Percentiles rank a stretch among this genome's conserved stretches.
phyloP scores from a whole-genome alignment of 2,329 filamentous ascomycete species.

The Stagonosporopsis cucurbitacearum region DNA sequence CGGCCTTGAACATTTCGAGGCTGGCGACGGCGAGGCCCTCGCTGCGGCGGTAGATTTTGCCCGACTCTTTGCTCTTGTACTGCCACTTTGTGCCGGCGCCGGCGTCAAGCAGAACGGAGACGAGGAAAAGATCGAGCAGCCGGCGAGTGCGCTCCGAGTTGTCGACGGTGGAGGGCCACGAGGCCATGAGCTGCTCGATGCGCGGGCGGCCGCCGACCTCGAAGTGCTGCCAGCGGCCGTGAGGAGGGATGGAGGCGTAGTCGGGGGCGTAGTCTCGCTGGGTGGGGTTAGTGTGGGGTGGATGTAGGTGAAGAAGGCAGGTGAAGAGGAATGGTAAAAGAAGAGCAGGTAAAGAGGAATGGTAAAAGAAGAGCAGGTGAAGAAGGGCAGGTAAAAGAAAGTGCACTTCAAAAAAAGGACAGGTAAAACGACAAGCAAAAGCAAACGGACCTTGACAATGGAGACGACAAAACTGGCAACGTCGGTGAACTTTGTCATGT shows the following conservation, averaged over 20 bases:
- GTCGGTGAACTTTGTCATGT: conserved; percentile 81
- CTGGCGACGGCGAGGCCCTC: conserved; percentile 83
- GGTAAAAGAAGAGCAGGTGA: too few species aligned
- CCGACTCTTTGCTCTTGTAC: conserved; percentile 90
- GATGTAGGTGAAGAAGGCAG: too few species aligned
- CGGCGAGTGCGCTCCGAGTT: conserved; percentile 75
- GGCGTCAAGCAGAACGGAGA: conserved; percentile 84
- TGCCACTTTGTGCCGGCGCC: conserved; percentile 90
- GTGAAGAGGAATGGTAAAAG: too few species aligned
- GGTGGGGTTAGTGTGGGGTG: too few species aligned
- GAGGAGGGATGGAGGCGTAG: conserved; percentile 78
- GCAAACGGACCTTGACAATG: conserved; percentile 89
- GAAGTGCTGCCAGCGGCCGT: conserved; percentile 69
- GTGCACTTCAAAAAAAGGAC: too few species aligned
- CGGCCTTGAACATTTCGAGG: conserved; percentile 92
- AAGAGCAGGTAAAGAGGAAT: too few species aligned
- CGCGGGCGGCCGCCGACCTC: conserved; percentile 78
- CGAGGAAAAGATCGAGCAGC: conserved; percentile 77
- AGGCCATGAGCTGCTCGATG: conserved; percentile 72
- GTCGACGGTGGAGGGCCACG: conserved; percentile 73
- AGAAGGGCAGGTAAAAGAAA: too few species aligned
- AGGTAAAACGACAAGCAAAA: too few species aligned
- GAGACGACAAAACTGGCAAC: conserved; percentile 88
- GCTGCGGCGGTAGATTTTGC: conserved; percentile 79
- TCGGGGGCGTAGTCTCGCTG: conserved; percentile 74